A percentile compares a stretch with the other conserved stretches of the same genome.
Evolutionary conservation across 1,284 basidiomycete genomes (phyloP).

Genomic region (Pseudozyma flocculosa): DNA sequence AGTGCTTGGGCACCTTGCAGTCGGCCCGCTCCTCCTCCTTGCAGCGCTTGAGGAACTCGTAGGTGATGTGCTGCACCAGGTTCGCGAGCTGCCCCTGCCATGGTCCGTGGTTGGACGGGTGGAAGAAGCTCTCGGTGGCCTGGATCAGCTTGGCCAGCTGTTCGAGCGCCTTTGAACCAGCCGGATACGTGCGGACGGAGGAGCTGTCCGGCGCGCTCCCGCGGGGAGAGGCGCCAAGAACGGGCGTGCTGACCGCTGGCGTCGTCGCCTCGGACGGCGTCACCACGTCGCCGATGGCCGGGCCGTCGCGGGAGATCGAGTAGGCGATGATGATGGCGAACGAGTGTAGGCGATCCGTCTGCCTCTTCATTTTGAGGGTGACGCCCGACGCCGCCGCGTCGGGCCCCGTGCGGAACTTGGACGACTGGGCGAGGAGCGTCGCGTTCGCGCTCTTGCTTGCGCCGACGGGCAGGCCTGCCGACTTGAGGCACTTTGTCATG

Average conservation of each 20-base stretch:
- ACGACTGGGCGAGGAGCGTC: slow-evolving; percentile 48
- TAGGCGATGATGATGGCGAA: slow-evolving; percentile 87
- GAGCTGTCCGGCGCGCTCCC: slow-evolving; percentile 6
- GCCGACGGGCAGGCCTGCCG: slow-evolving; percentile 72
- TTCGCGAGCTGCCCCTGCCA: slow-evolving; percentile 68
- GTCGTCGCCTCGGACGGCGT: slow-evolving; percentile 18
- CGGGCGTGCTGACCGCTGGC: slow-evolving; percentile 16
- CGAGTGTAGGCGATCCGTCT: slow-evolving; percentile 70
- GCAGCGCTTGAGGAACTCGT: slow-evolving; percentile 67
- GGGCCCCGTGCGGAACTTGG: slow-evolving; percentile 56
- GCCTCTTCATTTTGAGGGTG: slow-evolving; percentile 74
- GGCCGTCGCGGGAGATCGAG: slow-evolving; percentile 83
- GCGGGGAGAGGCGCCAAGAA: slow-evolving; percentile 5
- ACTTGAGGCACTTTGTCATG: slow-evolving; percentile 80
- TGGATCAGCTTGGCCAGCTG: slow-evolving; percentile 85
- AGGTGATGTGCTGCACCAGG: slow-evolving; percentile 78
- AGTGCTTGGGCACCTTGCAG: slow-evolving; percentile 76
- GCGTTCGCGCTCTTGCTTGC: slow-evolving; percentile 39
- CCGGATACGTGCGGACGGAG: slow-evolving; percentile 65
- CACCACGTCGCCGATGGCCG: slow-evolving; percentile 48
- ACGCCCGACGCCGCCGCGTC: slow-evolving; percentile 66
- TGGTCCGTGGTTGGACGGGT: slow-evolving; percentile 64
- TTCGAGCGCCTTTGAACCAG: slow-evolving; percentile 85
- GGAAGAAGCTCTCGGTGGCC: slow-evolving; percentile 89
- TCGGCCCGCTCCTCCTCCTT: slow-evolving; percentile 73